Evolutionary conservation across 768 basidiomycete species (phyloP).

Genomic region (Tephrocybe sp.): DNA sequence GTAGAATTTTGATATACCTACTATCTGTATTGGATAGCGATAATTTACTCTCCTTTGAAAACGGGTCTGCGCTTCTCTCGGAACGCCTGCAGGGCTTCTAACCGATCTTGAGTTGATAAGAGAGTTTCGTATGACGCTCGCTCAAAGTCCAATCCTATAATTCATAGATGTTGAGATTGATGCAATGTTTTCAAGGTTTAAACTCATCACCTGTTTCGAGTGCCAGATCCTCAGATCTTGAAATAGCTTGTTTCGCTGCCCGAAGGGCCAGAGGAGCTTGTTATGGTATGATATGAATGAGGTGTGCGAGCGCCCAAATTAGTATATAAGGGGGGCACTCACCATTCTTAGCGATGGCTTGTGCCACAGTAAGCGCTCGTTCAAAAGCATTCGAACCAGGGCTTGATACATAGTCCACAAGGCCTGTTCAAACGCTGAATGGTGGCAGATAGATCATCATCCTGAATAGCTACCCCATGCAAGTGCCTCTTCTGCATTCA

Average conservation of each 20-base stretch:
- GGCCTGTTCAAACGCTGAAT: too few relatives aligned
- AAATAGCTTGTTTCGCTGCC: constrained; percentile 87
- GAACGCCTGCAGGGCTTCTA: constrained; percentile 85
- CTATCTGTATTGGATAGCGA: constrained; percentile 14
- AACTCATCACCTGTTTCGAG: constrained; percentile 65
- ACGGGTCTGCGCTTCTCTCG: constrained; percentile 75
- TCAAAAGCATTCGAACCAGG: constrained; percentile 62
- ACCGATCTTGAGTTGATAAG: constrained; percentile 68
- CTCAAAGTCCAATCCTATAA: constrained; percentile 91
- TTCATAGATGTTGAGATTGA: too few relatives aligned
- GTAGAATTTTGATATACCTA: constrained; percentile 16
- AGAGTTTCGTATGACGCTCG: constrained; percentile 81
- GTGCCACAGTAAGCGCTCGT: constrained; percentile 66
- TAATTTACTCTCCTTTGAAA: constrained; percentile 73
- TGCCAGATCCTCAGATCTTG: constrained; percentile 72
- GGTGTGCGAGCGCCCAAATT: too few relatives aligned
- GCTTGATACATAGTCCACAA: constrained; percentile 77
- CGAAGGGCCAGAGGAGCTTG: constrained; percentile 81
- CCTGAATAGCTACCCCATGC: constrained; percentile 55
- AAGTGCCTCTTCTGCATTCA: constrained; percentile 66
- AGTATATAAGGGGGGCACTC: constrained; percentile 1
- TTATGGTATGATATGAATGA: too few relatives aligned
- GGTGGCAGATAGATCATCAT: too few relatives aligned
- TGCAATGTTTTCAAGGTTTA: background rate
- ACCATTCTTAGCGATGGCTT: constrained; percentile 70